These are phyloP conservation scores for Candida glucosophila DNA, from an alignment of 1,139 yeast species.

Conservation along the genomic window DNA sequence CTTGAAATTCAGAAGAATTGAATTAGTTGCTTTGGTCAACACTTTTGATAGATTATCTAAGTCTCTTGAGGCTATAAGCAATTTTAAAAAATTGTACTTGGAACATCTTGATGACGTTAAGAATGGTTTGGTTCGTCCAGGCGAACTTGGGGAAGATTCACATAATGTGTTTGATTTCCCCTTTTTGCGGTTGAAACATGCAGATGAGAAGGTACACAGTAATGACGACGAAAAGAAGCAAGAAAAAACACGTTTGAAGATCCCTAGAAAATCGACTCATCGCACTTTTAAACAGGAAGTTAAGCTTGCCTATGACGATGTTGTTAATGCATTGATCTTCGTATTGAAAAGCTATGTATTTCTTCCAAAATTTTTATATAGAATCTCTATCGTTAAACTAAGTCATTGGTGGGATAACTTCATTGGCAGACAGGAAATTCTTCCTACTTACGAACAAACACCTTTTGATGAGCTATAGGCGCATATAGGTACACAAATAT, in stretches of 20 bases:
- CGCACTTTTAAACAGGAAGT: conserved; percentile 35
- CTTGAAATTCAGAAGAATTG: conserved; percentile 63
- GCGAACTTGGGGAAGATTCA: conserved; percentile 22
- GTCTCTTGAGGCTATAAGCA: conserved; percentile 66
- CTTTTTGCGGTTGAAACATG: conserved; percentile 11
- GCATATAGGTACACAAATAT: too few relatives aligned
- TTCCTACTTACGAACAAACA: neutral
- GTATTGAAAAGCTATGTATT: conserved; percentile 58
- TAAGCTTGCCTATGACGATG: conserved; percentile 45
- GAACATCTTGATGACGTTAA: conserved; percentile 34
- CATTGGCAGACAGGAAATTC: conserved; percentile 45
- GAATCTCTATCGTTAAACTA: conserved; percentile 37
- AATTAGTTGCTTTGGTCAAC: conserved; percentile 81
- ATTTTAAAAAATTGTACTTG: conserved; percentile 53
- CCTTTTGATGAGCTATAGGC: too few relatives aligned
- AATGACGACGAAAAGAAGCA: conserved; percentile 9
- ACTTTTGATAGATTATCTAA: conserved; percentile 89
- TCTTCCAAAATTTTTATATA: conserved; percentile 58
- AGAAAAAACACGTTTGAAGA: too few relatives aligned
- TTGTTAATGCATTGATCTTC: conserved; percentile 58
- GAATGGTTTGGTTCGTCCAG: conserved; percentile 32
- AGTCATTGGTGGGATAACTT: conserved; percentile 66
- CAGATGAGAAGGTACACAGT: conserved; percentile 1
- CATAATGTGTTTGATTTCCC: conserved; percentile 34
- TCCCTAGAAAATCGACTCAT: conserved; percentile 6